These are phyloP conservation scores for Chaetothyriales sp. DNA, from an alignment of 2,329 filamentous ascomycete species.

Conservation along the genomic window DNA sequence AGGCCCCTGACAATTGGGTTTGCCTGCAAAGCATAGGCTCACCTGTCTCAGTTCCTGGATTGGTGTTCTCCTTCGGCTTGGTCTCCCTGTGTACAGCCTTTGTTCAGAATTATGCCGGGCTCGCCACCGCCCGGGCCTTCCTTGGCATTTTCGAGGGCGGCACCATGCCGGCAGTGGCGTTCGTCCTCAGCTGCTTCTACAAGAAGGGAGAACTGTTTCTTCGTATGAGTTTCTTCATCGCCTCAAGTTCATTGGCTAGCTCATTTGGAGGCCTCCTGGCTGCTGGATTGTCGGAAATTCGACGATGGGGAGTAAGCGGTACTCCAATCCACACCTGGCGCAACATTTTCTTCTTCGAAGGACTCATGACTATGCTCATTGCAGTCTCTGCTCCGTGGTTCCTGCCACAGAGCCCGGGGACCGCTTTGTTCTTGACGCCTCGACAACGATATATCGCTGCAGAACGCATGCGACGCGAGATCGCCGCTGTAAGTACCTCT, in stretches of 20 bases:
- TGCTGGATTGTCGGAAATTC: slow-evolving; percentile 30
- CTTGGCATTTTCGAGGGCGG: slow-evolving; percentile 36
- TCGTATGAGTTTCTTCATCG: slow-evolving; percentile 34
- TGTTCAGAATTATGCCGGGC: slow-evolving; percentile 36
- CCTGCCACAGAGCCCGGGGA: slow-evolving; percentile 32
- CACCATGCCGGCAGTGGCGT: slow-evolving; percentile 34
- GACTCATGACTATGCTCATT: slow-evolving; percentile 31
- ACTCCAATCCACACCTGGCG: slow-evolving; percentile 26
- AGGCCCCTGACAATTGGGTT: slow-evolving; percentile 25
- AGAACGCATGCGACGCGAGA: slow-evolving; percentile 10
- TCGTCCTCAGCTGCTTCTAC: slow-evolving; percentile 50
- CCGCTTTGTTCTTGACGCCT: slow-evolving; percentile 25
- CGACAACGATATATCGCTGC: slow-evolving; percentile 10
- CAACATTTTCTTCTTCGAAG: slow-evolving; percentile 45
- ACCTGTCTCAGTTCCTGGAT: slow-evolving; percentile 4
- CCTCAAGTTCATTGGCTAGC: slow-evolving; percentile 35
- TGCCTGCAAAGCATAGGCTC: slow-evolving; percentile 26
- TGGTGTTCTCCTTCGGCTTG: slow-evolving; percentile 21
- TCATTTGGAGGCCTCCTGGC: slow-evolving; percentile 40
- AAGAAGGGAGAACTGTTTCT: slow-evolving; percentile 30
- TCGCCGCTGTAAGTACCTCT: slow-evolving; percentile 1
- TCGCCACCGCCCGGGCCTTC: slow-evolving; percentile 36
- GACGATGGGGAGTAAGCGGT: slow-evolving; percentile 8
- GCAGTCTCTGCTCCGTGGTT: slow-evolving; percentile 29
- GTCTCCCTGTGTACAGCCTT: slow-evolving; percentile 36